Evolutionary conservation across 352 stramenopile species (phyloP).

Genomic region (Phytophthora ramorum): DNA sequence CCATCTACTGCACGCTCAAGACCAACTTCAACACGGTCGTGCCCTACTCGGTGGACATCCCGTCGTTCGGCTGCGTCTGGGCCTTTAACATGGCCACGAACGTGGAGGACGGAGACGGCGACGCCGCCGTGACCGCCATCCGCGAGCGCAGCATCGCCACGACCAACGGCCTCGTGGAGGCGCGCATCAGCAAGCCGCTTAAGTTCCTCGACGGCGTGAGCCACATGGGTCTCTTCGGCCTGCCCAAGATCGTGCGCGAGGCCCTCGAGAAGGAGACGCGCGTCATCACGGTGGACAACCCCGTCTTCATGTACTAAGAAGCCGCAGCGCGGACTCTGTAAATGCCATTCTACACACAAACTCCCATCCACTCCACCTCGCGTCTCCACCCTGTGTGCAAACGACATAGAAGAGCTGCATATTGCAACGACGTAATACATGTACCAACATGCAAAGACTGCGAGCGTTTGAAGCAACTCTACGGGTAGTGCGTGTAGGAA

Average conservation of each 20-base stretch:
- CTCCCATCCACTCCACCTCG: constrained; percentile 9
- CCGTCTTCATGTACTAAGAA: constrained; percentile 96
- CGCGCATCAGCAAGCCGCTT: constrained; percentile 67
- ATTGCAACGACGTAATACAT: constrained; percentile 13
- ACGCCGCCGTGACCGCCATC: constrained; percentile 53
- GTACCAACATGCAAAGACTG: constrained; percentile 14
- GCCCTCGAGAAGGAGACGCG: constrained; percentile 87
- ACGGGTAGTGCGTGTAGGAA: constrained; percentile 12
- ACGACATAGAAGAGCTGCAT: constrained; percentile 36
- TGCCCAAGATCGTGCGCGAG: constrained; percentile 93
- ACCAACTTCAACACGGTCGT: constrained; percentile 93
- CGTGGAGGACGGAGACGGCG: constrained; percentile 56
- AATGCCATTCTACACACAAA: constrained; percentile 37
- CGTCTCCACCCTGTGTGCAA: constrained; percentile 33
- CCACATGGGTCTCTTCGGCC: constrained; percentile 90
- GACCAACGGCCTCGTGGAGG: constrained; percentile 72
- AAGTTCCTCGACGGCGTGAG: constrained; percentile 94
- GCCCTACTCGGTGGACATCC: constrained; percentile 93
- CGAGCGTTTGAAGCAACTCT: background rate
- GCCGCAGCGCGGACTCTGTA: constrained; percentile 30
- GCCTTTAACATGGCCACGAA: constrained; percentile 94
- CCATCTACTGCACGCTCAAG: constrained; percentile 94
- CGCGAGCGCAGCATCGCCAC: constrained; percentile 61
- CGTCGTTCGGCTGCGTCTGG: constrained; percentile 95
- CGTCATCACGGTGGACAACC: constrained; percentile 96